A percentile compares a stretch with the other conserved stretches of the same genome.
Evolutionary conservation across 2,329 filamentous ascomycete species (phyloP).

Genomic region (Dryadomyces quercivorus): DNA sequence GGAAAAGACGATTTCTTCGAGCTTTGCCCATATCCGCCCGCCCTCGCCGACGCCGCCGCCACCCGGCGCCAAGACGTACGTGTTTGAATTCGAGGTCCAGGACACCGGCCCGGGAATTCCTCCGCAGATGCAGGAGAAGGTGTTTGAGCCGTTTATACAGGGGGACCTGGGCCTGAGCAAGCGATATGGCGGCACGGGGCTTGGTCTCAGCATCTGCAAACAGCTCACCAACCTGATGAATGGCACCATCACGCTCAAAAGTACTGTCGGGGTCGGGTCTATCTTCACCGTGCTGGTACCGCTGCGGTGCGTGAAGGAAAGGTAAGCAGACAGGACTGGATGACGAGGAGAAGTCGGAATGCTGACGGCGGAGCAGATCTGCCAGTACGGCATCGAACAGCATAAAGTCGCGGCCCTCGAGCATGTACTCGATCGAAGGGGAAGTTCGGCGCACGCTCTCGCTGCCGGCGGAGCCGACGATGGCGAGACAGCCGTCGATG

Average conservation of each 20-base stretch:
- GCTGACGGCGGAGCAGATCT: slow-evolving; percentile 20
- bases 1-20: slow-evolving; percentile 33
- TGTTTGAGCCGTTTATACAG: slow-evolving; percentile 92
- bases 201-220: slow-evolving; percentile 80
- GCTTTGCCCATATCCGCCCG: slow-evolving; percentile 37
- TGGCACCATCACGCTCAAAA: slow-evolving; percentile 60
- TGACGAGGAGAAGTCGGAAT: not conserved
- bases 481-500: slow-evolving; percentile 22
- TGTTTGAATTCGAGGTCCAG: slow-evolving; percentile 80
- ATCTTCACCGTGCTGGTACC: slow-evolving; percentile 77
- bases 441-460: slow-evolving; percentile 20
- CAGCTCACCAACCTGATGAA: slow-evolving; percentile 78
- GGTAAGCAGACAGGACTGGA: slow-evolving; percentile 39
- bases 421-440: slow-evolving; percentile 29
- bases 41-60: slow-evolving; percentile 49
- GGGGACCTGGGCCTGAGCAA: slow-evolving; percentile 82
- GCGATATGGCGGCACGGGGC: slow-evolving; percentile 78
- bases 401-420: slow-evolving; percentile 34
- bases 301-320: slow-evolving; percentile 60
- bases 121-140: slow-evolving; percentile 61
- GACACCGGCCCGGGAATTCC: slow-evolving; percentile 84
- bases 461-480: slow-evolving; percentile 9
- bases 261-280: slow-evolving; percentile 61
- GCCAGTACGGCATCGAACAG: slow-evolving; percentile 45
- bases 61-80: slow-evolving; percentile 47